These are phyloP conservation scores for Cyclotella atomus DNA, from an alignment of 108 stramenopile species.

Conservation along the genomic window DNA sequence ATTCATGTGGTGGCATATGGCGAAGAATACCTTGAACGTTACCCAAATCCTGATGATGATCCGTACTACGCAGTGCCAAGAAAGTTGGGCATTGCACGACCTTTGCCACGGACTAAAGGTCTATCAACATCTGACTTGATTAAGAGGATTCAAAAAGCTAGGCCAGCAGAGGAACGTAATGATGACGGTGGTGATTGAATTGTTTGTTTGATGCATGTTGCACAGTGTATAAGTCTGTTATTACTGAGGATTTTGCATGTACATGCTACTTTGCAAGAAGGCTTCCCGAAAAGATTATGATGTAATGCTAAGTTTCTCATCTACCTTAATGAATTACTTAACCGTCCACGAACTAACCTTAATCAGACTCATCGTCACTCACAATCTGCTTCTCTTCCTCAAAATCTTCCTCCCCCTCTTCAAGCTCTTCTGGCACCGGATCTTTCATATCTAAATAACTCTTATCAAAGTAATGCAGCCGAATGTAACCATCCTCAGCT, in stretches of 20 bases:
- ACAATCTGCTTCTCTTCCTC: conserved; percentile 53
- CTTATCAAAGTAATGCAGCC: conserved; percentile 96
- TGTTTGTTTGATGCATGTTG: not conserved
- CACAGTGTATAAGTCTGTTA: not conserved
- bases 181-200: conserved; percentile 39
- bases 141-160: conserved; percentile 74
- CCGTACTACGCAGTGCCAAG: conserved; percentile 80
- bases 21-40: conserved; percentile 87
- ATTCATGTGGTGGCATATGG: conserved; percentile 92
- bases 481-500: conserved; percentile 96
- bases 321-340: too few species aligned
- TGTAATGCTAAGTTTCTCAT: too few species aligned
- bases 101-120: conserved; percentile 78
- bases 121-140: conserved; percentile 87
- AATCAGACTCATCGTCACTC: conserved; percentile 45
- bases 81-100: conserved; percentile 83
- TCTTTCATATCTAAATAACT: conserved; percentile 96
- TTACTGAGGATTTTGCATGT: too few species aligned
- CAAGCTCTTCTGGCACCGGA: conserved; percentile 89
- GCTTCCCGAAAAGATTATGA: too few species aligned
- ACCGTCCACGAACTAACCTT: too few species aligned
- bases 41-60: conserved; percentile 88
- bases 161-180: conserved; percentile 68
- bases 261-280: too few species aligned
- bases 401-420: conserved; percentile 62